A percentile compares a stretch with the other conserved stretches of the same genome.
phyloP scores from a whole-genome alignment of 768 basidiomycete species.

The Collybiopsis luxurians region DNA sequence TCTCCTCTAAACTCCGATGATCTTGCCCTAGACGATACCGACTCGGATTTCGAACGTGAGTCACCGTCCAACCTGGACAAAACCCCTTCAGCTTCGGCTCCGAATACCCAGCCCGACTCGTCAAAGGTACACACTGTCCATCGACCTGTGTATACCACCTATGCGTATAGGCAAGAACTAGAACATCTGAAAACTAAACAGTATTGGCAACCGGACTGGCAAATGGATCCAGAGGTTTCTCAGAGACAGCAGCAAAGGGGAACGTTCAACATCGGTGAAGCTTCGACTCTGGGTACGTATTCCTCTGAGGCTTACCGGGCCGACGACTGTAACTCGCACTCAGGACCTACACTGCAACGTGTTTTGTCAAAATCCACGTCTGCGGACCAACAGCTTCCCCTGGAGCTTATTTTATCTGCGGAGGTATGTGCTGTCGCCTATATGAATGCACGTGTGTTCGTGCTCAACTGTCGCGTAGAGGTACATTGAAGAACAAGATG shows the following conservation, averaged over 20 bases:
- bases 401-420: slow-evolving; percentile 1
- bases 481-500: slow-evolving; percentile 73
- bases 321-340: neutral
- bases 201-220: slow-evolving; percentile 75
- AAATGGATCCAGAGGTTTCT: slow-evolving; percentile 15
- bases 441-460: neutral
- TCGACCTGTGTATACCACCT: slow-evolving; percentile 28
- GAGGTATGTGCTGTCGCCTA: neutral
- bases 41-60: slow-evolving; percentile 18
- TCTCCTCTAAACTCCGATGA: slow-evolving; percentile 63
- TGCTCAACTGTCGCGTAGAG: slow-evolving; percentile 33
- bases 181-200: slow-evolving; percentile 63
- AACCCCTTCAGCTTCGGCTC: neutral
- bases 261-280: slow-evolving; percentile 63
- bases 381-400: neutral
- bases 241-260: slow-evolving; percentile 20
- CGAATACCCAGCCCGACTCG: no score
- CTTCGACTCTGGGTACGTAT: slow-evolving; percentile 65
- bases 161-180: slow-evolving; percentile 50
- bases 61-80: neutral
- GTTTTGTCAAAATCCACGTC: slow-evolving; percentile 1
- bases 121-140: neutral
- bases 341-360: slow-evolving; percentile 14
- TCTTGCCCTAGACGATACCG: slow-evolving; percentile 39
- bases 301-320: neutral